Evolutionary conservation across 164 flowering plant genomes (phyloP), one percentile per base, ranked within the genome.

Genomic region (Macadamia integrifolia): DNA sequence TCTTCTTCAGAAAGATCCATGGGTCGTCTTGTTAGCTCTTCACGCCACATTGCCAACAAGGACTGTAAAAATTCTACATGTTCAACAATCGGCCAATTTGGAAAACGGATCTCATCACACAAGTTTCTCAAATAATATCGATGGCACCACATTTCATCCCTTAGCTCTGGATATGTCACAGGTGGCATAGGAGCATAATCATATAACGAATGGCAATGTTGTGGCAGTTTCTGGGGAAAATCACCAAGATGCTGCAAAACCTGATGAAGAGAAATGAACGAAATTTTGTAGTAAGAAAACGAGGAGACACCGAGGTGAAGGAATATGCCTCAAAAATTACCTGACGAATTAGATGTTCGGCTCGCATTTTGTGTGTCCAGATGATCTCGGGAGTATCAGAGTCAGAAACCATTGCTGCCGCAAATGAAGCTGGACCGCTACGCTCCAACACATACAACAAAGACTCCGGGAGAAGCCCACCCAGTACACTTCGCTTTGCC

Each of bases 151-250:
- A 95, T 95, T 82, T 95, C 99, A 86, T 95, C 99, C 72, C 85
- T 80, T 66, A 95, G 77, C 79, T 95, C 99, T 29, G 98, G 98
- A 79, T 95, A 95, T 40, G 99, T 95, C 62, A 95, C 99, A 44
- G 99, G 99, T 76, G 99, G 99, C 93, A 95, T 95, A 65, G 98
- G 99, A 77, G 98, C 99, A 85, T 95, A 95, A 18, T 95, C 99
- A 81, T 95, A 95, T 55, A 92, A 77, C 71, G 87, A 85, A 78
- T 92, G 99, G 66, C 98, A 95, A 76, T 95, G 98, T 78, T 95
- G 99, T 11, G 97, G 84, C 60, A 95, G 71, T 74, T 95, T 95
- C 78, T 95, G 98, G 14, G 98, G 98, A 72, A 88, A 91, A 78
- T 95, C 99, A 71, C 99, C 99, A 73, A 95, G 98, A 84, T 95